Conservation (phyloP, 2,329 filamentous ascomycete species). For the Aureobasidium lini region DNA sequence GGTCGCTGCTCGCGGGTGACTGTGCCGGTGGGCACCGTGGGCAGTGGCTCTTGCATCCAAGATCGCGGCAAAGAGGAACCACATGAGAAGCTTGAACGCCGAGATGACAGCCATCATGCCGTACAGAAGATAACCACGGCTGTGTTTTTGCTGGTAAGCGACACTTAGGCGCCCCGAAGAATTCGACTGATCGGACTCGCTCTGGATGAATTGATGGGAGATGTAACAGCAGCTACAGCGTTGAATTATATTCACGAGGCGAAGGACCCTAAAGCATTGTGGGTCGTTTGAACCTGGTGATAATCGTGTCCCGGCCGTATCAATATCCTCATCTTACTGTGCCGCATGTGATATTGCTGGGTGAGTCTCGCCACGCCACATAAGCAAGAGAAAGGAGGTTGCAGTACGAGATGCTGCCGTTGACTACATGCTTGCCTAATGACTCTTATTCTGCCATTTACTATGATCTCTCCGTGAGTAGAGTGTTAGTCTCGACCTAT, state of each 20-base stretch:
- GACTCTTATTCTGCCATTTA: neutral
- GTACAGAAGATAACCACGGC: conserved; percentile 3
- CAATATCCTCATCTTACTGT: neutral
- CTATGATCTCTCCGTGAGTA: conserved; percentile 1
- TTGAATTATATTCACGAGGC: neutral
- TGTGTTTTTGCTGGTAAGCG: neutral
- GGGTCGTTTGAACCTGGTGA: conserved; percentile 1
- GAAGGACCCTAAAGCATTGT: neutral
- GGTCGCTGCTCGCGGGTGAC: too few relatives aligned
- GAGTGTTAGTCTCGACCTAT: neutral
- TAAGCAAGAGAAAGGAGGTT: neutral
- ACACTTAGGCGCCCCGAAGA: neutral
- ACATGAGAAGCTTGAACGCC: neutral
- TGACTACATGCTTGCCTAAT: neutral
- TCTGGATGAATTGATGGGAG: conserved; percentile 1
- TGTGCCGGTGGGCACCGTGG: neutral
- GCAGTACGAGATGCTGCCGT: neutral
- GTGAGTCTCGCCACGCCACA: neutral
- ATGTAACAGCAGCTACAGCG: conserved; percentile 5
- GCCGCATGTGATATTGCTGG: neutral
- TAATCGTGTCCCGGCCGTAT: neutral
- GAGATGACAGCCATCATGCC: conserved; percentile 6
- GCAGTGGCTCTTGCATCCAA: neutral
- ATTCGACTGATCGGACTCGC: neutral
- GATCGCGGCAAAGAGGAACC: neutral